Evolutionary conservation across 1,284 basidiomycete species (phyloP).

Genomic region (Trichosporon ovoides): DNA sequence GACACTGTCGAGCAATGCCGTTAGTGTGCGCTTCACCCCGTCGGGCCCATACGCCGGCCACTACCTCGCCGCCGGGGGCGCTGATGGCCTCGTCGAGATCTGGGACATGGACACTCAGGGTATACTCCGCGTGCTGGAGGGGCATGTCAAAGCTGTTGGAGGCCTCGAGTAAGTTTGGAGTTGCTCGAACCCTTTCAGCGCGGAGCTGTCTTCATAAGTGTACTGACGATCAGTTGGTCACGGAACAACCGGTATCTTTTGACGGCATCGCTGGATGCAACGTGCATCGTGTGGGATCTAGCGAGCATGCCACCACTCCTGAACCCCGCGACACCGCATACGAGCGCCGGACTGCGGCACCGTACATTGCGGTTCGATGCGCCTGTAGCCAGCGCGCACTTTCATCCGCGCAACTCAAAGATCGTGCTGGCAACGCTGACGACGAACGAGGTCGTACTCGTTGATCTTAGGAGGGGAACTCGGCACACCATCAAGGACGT

Average conservation of each 20-base stretch:
- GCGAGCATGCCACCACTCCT: conserved; percentile 23
- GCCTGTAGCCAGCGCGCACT: conserved; percentile 71
- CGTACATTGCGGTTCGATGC: conserved; percentile 81
- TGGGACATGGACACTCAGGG: conserved; percentile 89
- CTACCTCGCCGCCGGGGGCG: conserved; percentile 77
- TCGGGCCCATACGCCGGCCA: conserved; percentile 61
- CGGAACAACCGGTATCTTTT: conserved; percentile 82
- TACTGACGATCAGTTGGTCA: conserved; percentile 69
- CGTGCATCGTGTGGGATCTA: conserved; percentile 90
- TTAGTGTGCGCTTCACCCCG: conserved; percentile 75
- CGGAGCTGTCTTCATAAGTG: too few species aligned
- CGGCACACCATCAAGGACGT: conserved; percentile 1
- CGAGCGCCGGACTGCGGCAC: not conserved
- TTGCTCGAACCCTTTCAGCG: too few species aligned
- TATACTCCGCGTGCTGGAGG: conserved; percentile 72
- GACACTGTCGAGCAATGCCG: conserved; percentile 72
- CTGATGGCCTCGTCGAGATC: conserved; percentile 76
- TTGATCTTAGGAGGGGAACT: conserved; percentile 60
- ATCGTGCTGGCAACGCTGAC: conserved; percentile 69
- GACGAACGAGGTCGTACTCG: conserved; percentile 73
- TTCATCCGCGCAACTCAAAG: conserved; percentile 83
- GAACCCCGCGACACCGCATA: not conserved
- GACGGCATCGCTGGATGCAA: conserved; percentile 86
- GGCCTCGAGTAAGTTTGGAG: conserved; percentile 80
- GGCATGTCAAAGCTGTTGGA: conserved; percentile 83